Conservation (phyloP, 2,329 filamentous ascomycete genomes). For the Periconia sp. region DNA sequence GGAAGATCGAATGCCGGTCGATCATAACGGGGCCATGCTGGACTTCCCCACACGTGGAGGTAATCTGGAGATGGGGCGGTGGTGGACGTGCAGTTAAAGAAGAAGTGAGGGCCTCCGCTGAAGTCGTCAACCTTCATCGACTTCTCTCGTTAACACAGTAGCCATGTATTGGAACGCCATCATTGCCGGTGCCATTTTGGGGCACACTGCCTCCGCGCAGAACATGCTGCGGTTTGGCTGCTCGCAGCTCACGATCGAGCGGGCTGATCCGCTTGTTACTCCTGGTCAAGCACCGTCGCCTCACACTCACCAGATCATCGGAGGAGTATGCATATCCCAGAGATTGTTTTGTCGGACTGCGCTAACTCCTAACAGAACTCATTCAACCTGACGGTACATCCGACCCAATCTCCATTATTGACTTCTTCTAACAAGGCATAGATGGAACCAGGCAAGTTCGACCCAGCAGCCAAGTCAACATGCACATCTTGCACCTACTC, state of each 20-base stretch:
- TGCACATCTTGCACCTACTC: conserved; percentile 36
- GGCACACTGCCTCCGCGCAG: conserved; percentile 27
- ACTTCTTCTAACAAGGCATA: conserved; percentile 14
- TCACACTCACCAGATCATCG: conserved; percentile 36
- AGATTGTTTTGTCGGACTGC: neutral
- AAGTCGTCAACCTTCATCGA: conserved; percentile 4
- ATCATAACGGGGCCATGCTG: conserved; percentile 6
- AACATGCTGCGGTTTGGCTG: conserved; percentile 40
- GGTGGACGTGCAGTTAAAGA: conserved; percentile 9
- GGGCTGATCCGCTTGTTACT: conserved; percentile 51
- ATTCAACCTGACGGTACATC: conserved; percentile 33
- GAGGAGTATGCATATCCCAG: conserved; percentile 11
- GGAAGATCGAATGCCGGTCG: neutral
- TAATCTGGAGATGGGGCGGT: conserved; percentile 1
- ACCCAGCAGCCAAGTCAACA: conserved; percentile 25
- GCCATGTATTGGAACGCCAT: conserved; percentile 29
- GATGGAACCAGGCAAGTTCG: conserved; percentile 31
- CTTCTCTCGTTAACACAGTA: conserved; percentile 4
- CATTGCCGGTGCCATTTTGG: conserved; percentile 21
- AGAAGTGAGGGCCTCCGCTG: conserved; percentile 1
- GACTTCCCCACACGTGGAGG: conserved; percentile 7
- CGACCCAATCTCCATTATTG: neutral
- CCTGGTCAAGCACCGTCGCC: conserved; percentile 28
- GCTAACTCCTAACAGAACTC: conserved; percentile 15
- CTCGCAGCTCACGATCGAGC: conserved; percentile 49